phyloP scores from a whole-genome alignment of 768 basidiomycete species.

The Auriscalpium microsporum region DNA sequence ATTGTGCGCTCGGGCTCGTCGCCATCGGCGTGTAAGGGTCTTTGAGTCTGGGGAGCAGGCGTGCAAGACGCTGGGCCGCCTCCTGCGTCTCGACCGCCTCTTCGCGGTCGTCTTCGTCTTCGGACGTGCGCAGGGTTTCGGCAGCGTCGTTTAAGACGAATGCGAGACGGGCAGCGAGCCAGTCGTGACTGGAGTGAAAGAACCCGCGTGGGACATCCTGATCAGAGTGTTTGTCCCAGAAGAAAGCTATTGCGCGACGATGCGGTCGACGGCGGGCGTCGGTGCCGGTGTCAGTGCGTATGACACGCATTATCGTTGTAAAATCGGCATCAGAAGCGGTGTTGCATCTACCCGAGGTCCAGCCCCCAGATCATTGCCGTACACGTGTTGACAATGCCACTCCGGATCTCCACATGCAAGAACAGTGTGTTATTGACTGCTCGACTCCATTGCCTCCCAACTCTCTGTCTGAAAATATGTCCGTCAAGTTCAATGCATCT shows the following conservation, averaged over 20 bases:
- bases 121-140: neutral
- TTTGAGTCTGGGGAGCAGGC: neutral
- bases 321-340: too few species aligned
- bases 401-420: neutral
- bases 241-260: neutral
- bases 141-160: neutral
- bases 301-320: too few species aligned
- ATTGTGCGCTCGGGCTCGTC: neutral
- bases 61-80: neutral
- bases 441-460: too few species aligned
- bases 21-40: too few species aligned
- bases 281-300: neutral
- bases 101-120: neutral
- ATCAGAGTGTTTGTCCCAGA: neutral
- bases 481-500: too few species aligned
- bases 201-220: neutral
- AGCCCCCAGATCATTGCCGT: too few species aligned
- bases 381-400: too few species aligned
- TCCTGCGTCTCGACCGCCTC: neutral
- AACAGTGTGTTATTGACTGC: too few species aligned
- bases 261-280: neutral
- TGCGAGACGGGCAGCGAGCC: neutral
- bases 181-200: neutral
- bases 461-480: too few species aligned
- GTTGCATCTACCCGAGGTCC: too few species aligned